Conservation (phyloP, 1,139 yeast species). For the Suhomyces anneliseae region DNA sequence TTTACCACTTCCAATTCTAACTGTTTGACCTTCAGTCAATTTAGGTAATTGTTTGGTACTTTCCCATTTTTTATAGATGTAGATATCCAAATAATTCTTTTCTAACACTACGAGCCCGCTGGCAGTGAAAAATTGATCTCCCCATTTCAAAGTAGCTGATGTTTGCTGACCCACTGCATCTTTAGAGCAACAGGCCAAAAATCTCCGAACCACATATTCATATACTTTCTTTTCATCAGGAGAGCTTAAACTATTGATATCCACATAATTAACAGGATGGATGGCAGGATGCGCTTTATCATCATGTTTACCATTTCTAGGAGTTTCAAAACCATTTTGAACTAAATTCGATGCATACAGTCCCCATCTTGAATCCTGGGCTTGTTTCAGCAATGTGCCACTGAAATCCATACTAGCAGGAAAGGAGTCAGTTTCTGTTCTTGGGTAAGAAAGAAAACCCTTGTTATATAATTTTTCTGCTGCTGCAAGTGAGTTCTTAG, state of each 20-base stretch:
- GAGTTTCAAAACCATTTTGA: conserved; percentile 47
- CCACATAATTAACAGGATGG: conserved; percentile 71
- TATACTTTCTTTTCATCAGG: conserved; percentile 70
- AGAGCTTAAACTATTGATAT: conserved; percentile 33
- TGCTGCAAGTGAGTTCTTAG: conserved; percentile 75
- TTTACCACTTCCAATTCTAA: conserved; percentile 54
- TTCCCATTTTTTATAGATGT: conserved; percentile 79
- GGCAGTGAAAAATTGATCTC: conserved; percentile 66
- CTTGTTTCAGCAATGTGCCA: conserved; percentile 60
- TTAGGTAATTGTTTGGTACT: conserved; percentile 65
- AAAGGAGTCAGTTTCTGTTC: conserved; percentile 93
- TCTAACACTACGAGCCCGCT: conserved; percentile 73
- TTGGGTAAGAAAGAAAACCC: conserved; percentile 91
- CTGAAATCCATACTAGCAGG: conserved; percentile 73
- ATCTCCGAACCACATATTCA: conserved; percentile 83
- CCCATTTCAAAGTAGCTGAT: conserved; percentile 71
- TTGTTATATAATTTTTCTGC: conserved; percentile 86
- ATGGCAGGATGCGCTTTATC: conserved; percentile 99
- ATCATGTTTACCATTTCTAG: conserved; percentile 79
- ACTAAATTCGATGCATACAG: conserved; percentile 38
- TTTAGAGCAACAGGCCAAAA: conserved; percentile 86
- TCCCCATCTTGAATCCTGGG: conserved; percentile 51
- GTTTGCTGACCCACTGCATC: conserved; percentile 83
- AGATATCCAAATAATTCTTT: conserved; percentile 76
- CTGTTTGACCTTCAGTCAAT: conserved; percentile 55